phyloP scores from a whole-genome alignment of 306 rosid genomes.

The Phaseolus lunatus region DNA sequence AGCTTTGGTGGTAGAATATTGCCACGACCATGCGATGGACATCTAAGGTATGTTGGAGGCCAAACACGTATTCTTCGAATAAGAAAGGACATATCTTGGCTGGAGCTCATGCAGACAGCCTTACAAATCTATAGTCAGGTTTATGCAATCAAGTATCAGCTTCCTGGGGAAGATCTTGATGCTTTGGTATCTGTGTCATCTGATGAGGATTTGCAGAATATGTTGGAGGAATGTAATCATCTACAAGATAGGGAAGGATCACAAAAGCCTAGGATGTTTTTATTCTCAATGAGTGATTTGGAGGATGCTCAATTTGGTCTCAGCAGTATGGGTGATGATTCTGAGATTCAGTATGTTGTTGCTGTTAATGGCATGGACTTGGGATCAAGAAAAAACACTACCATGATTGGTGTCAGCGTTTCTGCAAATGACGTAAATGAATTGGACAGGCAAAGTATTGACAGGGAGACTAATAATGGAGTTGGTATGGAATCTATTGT shows the following conservation, averaged over 20 bases:
- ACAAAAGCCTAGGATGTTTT: constrained; percentile 75
- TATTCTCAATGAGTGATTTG: constrained; percentile 72
- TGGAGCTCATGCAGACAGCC: constrained; percentile 68
- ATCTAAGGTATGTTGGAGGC: constrained; percentile 89
- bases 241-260: constrained; percentile 55
- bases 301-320: constrained; percentile 70
- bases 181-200: constrained; percentile 86
- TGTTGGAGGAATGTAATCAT: constrained; percentile 84
- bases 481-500: constrained; percentile 52
- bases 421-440: constrained; percentile 67
- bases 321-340: constrained; percentile 67
- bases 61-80: constrained; percentile 79
- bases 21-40: constrained; percentile 87
- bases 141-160: constrained; percentile 79
- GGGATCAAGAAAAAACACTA: constrained; percentile 67
- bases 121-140: constrained; percentile 67
- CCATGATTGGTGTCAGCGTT: constrained; percentile 56
- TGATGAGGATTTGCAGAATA: constrained; percentile 88
- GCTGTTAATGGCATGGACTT: constrained; percentile 83
- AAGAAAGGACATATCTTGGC: constrained; percentile 76
- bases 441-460: constrained; percentile 63
- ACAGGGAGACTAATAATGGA: constrained; percentile 51
- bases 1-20: constrained; percentile 87
- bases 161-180: constrained; percentile 96
- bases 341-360: constrained; percentile 80